phyloP scores from a whole-genome alignment of 768 basidiomycete species.

The Rubroboletus satanas region DNA sequence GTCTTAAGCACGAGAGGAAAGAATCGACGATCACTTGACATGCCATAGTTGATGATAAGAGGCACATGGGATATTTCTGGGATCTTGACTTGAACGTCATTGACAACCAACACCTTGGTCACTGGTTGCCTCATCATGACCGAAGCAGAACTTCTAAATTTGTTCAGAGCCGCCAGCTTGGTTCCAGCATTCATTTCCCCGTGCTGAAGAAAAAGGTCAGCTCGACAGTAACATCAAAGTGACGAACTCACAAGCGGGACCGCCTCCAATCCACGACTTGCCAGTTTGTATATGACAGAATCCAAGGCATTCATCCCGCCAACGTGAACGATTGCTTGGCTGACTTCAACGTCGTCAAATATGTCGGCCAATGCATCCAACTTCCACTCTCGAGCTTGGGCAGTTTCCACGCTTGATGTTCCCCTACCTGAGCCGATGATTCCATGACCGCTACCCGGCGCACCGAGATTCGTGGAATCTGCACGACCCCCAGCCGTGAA shows the following conservation, averaged over 20 bases:
- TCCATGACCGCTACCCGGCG: conserved; percentile 61
- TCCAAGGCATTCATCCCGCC: conserved; percentile 86
- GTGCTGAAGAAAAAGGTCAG: conserved; percentile 49
- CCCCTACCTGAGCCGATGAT: conserved; percentile 93
- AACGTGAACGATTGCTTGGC: conserved; percentile 82
- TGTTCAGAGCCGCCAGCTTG: conserved; percentile 77
- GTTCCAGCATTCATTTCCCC: conserved; percentile 88
- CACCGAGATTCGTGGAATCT: conserved; percentile 42
- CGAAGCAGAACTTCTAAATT: conserved; percentile 62
- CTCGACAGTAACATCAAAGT: neutral
- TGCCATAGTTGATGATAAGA: conserved; percentile 93
- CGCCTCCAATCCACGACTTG: conserved; percentile 80
- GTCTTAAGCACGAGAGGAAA: conserved; percentile 8
- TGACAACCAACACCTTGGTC: conserved; percentile 83
- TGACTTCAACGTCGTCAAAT: conserved; percentile 80
- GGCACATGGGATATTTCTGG: conserved; percentile 89
- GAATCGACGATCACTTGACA: conserved; percentile 9
- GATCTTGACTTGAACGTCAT: conserved; percentile 89
- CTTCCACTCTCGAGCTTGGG: conserved; percentile 91
- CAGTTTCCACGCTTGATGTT: conserved; percentile 74
- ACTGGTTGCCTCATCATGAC: conserved; percentile 60
- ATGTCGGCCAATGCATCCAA: conserved; percentile 87
- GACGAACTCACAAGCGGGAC: conserved; percentile 72
- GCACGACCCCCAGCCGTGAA: conserved; percentile 83
- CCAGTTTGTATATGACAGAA: conserved; percentile 85